Conservation (phyloP, 1,284 basidiomycete genomes). For the Athelia psychrophila region DNA sequence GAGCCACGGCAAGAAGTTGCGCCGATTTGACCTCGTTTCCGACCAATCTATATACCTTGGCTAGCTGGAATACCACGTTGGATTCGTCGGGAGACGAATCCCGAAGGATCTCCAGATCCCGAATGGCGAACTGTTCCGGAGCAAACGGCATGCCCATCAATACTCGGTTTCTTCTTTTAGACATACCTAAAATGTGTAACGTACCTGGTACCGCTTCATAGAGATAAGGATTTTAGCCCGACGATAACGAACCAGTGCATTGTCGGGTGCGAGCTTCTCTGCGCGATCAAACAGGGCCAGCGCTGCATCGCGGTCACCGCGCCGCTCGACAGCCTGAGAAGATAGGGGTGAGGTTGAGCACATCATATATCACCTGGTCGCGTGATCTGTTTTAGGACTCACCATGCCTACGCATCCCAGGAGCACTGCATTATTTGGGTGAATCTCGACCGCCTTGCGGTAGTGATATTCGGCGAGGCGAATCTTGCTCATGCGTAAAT, state of each 20-base stretch:
- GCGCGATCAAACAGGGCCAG: constrained; percentile 79
- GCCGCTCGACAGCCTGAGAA: constrained; percentile 78
- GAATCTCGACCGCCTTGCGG: constrained; percentile 84
- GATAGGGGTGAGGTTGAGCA: constrained; percentile 16
- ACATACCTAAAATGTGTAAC: constrained; percentile 21
- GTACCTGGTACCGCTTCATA: constrained; percentile 77
- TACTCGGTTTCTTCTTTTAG: background rate
- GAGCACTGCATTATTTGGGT: constrained; percentile 88
- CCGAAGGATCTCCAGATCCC: constrained; percentile 76
- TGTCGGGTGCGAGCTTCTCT: constrained; percentile 72
- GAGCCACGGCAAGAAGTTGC: constrained; percentile 80
- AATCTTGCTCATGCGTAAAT: constrained; percentile 87
- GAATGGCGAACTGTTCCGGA: constrained; percentile 64
- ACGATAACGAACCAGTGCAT: constrained; percentile 88
- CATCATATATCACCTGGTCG: constrained; percentile 10
- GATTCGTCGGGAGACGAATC: constrained; percentile 88
- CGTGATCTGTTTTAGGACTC: constrained; percentile 34
- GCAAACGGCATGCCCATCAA: constrained; percentile 18
- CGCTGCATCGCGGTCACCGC: constrained; percentile 71
- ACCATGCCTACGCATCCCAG: constrained; percentile 91
- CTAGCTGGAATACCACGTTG: constrained; percentile 94
- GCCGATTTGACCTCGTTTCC: constrained; percentile 79
- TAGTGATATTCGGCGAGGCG: constrained; percentile 94
- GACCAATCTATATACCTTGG: constrained; percentile 80
- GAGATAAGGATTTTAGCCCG: constrained; percentile 85